phyloP scores from a whole-genome alignment of 148 eudicot species.

The Rhododendron ferrugineum region DNA sequence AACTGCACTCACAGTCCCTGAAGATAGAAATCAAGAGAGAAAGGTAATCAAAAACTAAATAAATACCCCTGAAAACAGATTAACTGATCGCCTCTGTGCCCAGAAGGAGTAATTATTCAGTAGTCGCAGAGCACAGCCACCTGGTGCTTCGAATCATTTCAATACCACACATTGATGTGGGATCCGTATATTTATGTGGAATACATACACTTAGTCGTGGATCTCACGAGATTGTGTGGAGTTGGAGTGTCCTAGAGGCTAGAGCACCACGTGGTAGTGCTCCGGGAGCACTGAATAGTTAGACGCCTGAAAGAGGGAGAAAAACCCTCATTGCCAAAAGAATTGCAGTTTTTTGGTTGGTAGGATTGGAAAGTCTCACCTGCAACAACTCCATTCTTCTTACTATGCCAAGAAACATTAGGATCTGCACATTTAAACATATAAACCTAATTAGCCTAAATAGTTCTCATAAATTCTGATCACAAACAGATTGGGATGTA shows the following conservation, averaged over 20 bases:
- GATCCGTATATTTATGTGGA: too few species aligned
- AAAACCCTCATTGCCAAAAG: background rate
- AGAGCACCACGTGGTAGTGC: too few species aligned
- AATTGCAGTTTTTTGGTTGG: background rate
- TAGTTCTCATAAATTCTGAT: background rate
- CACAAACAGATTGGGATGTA: background rate
- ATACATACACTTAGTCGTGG: too few species aligned
- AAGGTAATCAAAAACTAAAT: background rate
- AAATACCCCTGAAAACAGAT: background rate
- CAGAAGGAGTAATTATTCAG: background rate
- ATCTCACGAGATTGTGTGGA: too few species aligned
- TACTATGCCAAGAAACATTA: constrained; percentile 25
- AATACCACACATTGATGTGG: background rate
- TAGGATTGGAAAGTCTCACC: constrained; percentile 16
- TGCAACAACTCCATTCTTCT: constrained; percentile 34
- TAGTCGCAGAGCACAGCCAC: too few species aligned
- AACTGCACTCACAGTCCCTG: constrained; percentile 68
- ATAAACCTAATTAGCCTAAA: background rate
- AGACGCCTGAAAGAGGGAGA: too few species aligned
- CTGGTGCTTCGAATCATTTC: background rate
- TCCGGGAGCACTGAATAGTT: too few species aligned
- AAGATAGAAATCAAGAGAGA: background rate
- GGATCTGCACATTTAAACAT: constrained; percentile 28
- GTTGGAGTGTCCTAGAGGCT: too few species aligned
- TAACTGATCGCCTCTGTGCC: background rate